phyloP scores from a whole-genome alignment of 306 rosid species.

The cucumber (Cucumis sativus) region Cucumber_9930_V3 NC_026657.2:26984501-26985000 shows the following conservation, averaged over 20 bases:
- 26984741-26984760: slow-evolving; percentile 38
- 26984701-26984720: slow-evolving; percentile 81
- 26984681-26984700: slow-evolving; percentile 42
- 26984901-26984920: slow-evolving; percentile 36
- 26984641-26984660: slow-evolving; percentile 27
- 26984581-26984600: slow-evolving; percentile 15
- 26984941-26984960: slow-evolving; percentile 38
- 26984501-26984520: slow-evolving; percentile 21
- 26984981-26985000: slow-evolving; percentile 58
- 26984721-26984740: slow-evolving; percentile 54
- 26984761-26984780: slow-evolving; percentile 46
- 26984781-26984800: slow-evolving; percentile 26
- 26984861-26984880: slow-evolving; percentile 49
- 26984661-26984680: slow-evolving; percentile 56
- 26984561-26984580: slow-evolving; percentile 23
- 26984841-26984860: slow-evolving; percentile 66
- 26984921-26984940: slow-evolving; percentile 33
- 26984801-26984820: slow-evolving; percentile 60
- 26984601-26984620: slow-evolving; percentile 18
- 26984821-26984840: slow-evolving; percentile 46
- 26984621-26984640: slow-evolving; percentile 23
- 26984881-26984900: slow-evolving; percentile 52
- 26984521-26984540: slow-evolving; percentile 50
- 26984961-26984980: slow-evolving; percentile 46
- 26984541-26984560: slow-evolving; percentile 22